Evolutionary conservation across 805 yeast species (phyloP).

Genomic region (Phaffomyces thermotolerans): DNA sequence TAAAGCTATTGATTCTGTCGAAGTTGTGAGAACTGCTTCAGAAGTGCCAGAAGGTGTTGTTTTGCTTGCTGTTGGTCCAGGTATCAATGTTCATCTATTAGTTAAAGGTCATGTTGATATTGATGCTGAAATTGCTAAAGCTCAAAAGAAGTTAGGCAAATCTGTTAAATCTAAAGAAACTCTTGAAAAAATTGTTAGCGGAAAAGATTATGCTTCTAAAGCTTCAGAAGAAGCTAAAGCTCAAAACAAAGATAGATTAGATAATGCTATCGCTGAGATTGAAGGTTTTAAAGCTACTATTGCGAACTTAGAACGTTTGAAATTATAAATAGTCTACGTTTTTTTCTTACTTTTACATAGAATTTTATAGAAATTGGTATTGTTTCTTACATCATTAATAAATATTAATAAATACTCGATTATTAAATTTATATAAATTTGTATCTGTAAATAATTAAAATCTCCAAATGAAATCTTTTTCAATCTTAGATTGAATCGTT

Average conservation of each 20-base stretch:
- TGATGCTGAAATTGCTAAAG: conserved; percentile 85
- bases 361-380: background rate
- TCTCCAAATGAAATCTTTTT: conserved; percentile 55
- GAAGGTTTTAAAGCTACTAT: conserved; percentile 86
- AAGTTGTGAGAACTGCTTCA: conserved; percentile 49
- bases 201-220: conserved; percentile 78
- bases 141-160: conserved; percentile 65
- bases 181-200: conserved; percentile 60
- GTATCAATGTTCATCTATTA: conserved; percentile 77
- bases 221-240: conserved; percentile 79
- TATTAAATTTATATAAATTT: too few relatives aligned
- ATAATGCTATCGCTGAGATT: conserved; percentile 74
- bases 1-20: conserved; percentile 77
- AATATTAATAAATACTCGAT: background rate
- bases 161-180: conserved; percentile 51
- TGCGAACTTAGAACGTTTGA: conserved; percentile 73
- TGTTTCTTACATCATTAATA: background rate
- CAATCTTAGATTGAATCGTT: conserved; percentile 39
- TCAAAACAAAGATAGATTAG: conserved; percentile 59
- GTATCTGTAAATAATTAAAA: conserved; percentile 5
- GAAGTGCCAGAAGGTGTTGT: conserved; percentile 87
- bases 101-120: conserved; percentile 94
- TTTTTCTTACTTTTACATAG: background rate
- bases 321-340: conserved; percentile 31
- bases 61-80: conserved; percentile 71